Base-by-base conservation (phyloP, 768 basidiomycete species). In the Dioszegia crocea region DNA sequence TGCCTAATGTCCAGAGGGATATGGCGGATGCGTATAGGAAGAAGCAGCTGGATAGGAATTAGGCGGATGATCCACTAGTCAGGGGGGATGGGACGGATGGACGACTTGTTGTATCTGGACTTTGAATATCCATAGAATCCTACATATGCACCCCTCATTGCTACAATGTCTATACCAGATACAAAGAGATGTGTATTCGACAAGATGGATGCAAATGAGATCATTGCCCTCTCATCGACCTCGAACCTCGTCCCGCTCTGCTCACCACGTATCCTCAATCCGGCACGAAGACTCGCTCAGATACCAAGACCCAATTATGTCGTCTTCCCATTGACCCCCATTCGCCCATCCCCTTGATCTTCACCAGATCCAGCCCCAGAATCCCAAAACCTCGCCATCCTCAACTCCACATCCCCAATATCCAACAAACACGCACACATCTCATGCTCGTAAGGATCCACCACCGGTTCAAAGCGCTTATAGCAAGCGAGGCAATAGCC, bases 21-120 rank as follows among this genome's bases (percentile, higher is more conserved):
- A 84, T 96, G 61, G 85, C 88, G 74, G 90, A 89, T 30, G 88
- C 86, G 14, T 88, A 91, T 75, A 84, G 84, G 76, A 91, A 89
- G 82, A 59, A 59, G 39, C 57, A 59, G 27, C 57, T 59, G 8
- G 57, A 59, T 38, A n/a, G 57, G 49, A 59, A 59, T 19, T 59
- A 59, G 56, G 26, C 39, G 41, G 51, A 52, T 31, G 21, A n/a
- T n/a, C n/a, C n/a, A n/a, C n/a, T n/a, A n/a, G n/a, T n/a, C n/a
- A n/a, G n/a, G 19, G 17, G 29, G 11, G 11, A 23, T 21, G 21
- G 9, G 4, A 51, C 5, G 3, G 51, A 43, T 43, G 40, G 40
- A 33, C 9, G n/a, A n/a, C 8, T 53, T 27, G 38, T 40, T 39
- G 24, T 24, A 40, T 24, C 26, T 17, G 19, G 27, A 56, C 31